phyloP scores from a whole-genome alignment of 2,329 filamentous ascomycete species.

The Ascochyta koolunga region DNA sequence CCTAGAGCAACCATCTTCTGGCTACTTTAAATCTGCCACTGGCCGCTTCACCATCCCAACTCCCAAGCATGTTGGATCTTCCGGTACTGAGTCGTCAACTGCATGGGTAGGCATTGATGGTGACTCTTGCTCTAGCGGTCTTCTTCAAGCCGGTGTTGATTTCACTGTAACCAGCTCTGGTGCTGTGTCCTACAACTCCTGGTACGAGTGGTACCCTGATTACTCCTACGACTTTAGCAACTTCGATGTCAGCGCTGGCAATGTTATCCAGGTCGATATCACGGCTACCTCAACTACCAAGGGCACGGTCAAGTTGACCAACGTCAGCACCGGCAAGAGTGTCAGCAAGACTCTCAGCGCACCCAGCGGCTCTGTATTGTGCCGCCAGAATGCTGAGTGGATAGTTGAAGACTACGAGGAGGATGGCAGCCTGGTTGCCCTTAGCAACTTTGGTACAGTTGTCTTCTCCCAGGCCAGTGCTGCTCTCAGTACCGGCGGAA shows the following conservation, averaged over 20 bases:
- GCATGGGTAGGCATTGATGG: conserved; percentile 69
- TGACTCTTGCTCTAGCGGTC: conserved; percentile 60
- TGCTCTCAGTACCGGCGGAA: conserved; percentile 30
- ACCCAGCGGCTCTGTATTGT: conserved; percentile 14
- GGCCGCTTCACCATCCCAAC: conserved; percentile 62
- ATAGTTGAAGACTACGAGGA: conserved; percentile 64
- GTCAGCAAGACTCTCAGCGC: conserved; percentile 58
- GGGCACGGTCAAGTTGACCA: conserved; percentile 58
- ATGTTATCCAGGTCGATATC: conserved; percentile 52
- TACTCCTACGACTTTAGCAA: conserved; percentile 60
- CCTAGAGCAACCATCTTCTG: conserved; percentile 47
- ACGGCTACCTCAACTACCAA: conserved; percentile 50
- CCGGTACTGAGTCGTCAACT: conserved; percentile 53
- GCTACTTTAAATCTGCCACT: conserved; percentile 59
- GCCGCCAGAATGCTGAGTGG: conserved; percentile 62
- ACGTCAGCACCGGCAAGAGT: conserved; percentile 58
- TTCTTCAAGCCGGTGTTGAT: conserved; percentile 65
- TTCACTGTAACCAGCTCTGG: conserved; percentile 51
- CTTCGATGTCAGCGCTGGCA: conserved; percentile 54
- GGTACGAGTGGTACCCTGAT: conserved; percentile 68
- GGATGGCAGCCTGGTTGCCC: conserved; percentile 48
- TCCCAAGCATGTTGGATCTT: conserved; percentile 50
- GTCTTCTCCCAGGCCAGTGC: conserved; percentile 52
- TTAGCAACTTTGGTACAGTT: conserved; percentile 57
- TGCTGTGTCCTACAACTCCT: conserved; percentile 58